Percentiles rank a stretch among this genome's conserved stretches.
phyloP scores from a whole-genome alignment of 2,329 filamentous ascomycete genomes.

The Lachnellula hyalina region DNA sequence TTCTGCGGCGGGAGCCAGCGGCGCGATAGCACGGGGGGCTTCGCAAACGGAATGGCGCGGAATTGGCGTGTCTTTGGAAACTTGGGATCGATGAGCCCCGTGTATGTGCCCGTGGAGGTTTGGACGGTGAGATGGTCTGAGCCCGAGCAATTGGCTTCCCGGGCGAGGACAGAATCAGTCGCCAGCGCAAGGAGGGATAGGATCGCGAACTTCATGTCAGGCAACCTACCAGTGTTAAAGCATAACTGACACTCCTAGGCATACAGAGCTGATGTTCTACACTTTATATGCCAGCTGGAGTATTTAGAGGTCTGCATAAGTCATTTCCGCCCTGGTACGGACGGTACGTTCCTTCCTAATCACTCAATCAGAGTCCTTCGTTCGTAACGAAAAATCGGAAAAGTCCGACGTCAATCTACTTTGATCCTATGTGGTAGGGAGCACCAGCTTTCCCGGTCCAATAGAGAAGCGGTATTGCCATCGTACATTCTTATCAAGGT shows the following conservation, averaged over 20 bases:
- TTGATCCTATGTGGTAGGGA: not conserved
- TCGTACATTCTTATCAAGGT: too few relatives aligned
- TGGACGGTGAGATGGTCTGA: constrained; percentile 22
- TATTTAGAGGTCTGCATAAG: too few relatives aligned
- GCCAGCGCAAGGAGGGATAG: not conserved
- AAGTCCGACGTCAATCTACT: not conserved
- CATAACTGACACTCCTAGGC: not conserved
- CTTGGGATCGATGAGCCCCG: constrained; percentile 3
- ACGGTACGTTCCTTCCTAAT: too few relatives aligned
- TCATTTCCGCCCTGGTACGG: too few relatives aligned
- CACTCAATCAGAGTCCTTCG: not conserved
- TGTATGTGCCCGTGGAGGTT: constrained; percentile 4
- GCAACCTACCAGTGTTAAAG: not conserved
- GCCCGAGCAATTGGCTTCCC: not conserved
- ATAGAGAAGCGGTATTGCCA: not conserved
- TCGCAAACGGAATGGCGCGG: constrained; percentile 46
- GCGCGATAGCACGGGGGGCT: constrained; percentile 43
- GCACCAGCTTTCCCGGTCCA: not conserved
- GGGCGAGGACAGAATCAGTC: not conserved
- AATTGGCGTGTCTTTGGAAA: constrained; percentile 27
- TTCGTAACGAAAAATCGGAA: not conserved
- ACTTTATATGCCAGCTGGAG: too few relatives aligned
- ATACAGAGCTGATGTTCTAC: too few relatives aligned
- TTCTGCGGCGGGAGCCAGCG: constrained; percentile 30
- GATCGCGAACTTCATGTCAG: constrained; percentile 3